A percentile compares a stretch with the other conserved stretches of the same genome.
phyloP scores from a whole-genome alignment of 345 rosid genomes.

The Kernera saxatilis region DNA sequence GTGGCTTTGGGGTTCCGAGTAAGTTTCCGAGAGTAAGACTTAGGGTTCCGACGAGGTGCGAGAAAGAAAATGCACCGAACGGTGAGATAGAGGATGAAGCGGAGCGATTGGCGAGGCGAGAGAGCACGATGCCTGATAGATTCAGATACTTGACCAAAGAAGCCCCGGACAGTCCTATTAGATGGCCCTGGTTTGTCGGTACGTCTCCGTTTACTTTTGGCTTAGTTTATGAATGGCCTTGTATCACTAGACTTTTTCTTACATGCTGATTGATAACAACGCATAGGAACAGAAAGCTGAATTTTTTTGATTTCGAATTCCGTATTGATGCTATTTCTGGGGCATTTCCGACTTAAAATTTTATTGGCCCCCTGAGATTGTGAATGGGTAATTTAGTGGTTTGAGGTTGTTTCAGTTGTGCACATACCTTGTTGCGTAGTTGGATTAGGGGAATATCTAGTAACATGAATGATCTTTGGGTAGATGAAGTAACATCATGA shows the following conservation, averaged over 20 bases:
- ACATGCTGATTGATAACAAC: neutral
- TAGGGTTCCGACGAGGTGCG: constrained; percentile 36
- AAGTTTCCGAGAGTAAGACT: constrained; percentile 12
- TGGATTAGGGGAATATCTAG: neutral
- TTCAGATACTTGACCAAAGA: constrained; percentile 77
- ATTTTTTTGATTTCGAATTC: neutral
- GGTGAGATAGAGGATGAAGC: constrained; percentile 37
- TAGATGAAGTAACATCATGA: neutral
- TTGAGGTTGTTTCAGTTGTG: neutral
- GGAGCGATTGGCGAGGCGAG: constrained; percentile 51
- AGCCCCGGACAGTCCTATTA: constrained; percentile 60
- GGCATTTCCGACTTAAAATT: neutral
- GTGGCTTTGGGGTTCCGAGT: constrained; percentile 12
- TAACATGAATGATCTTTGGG: neutral
- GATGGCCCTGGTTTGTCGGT: constrained; percentile 92
- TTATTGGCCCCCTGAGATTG: neutral
- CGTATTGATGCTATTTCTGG: neutral
- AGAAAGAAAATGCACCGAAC: constrained; percentile 19
- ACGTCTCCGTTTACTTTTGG: constrained; percentile 11
- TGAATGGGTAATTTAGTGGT: neutral
- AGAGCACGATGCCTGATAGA: constrained; percentile 86
- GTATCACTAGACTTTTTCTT: neutral
- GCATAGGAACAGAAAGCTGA: neutral
- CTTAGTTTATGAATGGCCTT: neutral
- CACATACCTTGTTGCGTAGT: neutral